Conservation (phyloP, 768 basidiomycete species). For the Trametopsis cervina region DNA sequence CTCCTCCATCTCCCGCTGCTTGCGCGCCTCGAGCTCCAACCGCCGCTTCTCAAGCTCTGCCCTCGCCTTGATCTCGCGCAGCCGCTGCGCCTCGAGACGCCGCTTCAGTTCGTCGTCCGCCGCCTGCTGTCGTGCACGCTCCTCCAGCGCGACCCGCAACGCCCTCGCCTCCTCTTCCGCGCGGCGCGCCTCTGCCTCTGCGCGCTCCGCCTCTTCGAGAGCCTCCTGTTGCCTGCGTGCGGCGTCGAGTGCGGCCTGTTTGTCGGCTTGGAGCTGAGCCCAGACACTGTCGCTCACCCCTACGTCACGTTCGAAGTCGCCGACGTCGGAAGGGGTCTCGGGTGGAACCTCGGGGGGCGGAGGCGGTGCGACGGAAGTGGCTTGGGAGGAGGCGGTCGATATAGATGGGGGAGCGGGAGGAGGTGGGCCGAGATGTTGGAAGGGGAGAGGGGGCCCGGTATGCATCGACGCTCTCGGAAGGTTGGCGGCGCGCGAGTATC, state of each 20-base stretch:
- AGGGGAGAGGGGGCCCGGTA: not conserved
- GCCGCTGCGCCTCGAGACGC: not conserved
- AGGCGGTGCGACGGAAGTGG: constrained; percentile 1
- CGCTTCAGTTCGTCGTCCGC: constrained; percentile 1
- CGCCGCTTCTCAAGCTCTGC: constrained; percentile 18
- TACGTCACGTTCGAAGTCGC: constrained; percentile 31
- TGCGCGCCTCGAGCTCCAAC: constrained; percentile 21
- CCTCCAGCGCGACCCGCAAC: not conserved
- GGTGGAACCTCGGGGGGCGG: not conserved
- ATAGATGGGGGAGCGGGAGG: not conserved
- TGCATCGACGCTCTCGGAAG: not conserved
- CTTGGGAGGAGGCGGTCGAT: not conserved
- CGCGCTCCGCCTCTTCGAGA: not conserved
- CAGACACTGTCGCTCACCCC: constrained; percentile 49
- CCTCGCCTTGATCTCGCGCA: constrained; percentile 1
- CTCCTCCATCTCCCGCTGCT: constrained; percentile 22
- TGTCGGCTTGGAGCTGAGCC: constrained; percentile 39
- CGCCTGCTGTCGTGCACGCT: constrained; percentile 8
- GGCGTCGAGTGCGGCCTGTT: constrained; percentile 25
- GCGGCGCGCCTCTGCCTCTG: not conserved
- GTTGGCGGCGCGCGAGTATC: constrained; percentile 5
- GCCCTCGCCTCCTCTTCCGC: constrained; percentile 4
- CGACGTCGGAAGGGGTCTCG: not conserved
- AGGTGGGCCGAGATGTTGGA: not conserved
- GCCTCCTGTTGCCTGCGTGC: constrained; percentile 19